Conservation (phyloP, 2,329 filamentous ascomycete genomes). For the Passalora sequoiae region DNA sequence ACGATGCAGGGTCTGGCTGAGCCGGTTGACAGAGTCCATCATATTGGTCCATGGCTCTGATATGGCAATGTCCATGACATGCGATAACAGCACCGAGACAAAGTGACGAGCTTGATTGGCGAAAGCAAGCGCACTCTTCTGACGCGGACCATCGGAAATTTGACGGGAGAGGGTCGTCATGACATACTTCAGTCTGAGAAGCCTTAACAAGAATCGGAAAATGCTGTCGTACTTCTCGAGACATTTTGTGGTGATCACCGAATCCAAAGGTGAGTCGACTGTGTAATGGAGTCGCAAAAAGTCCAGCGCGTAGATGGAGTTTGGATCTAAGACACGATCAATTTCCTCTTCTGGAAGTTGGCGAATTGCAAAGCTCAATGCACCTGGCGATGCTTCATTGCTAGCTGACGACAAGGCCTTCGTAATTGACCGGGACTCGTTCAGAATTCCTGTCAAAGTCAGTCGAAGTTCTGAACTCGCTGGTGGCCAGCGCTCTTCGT, state of each 20-base stretch:
- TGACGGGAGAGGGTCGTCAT: conserved; percentile 36
- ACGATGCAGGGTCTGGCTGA: conserved; percentile 55
- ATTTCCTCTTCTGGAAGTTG: conserved; percentile 74
- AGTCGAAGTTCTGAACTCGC: conserved; percentile 89
- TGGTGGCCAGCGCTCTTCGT: conserved; percentile 72
- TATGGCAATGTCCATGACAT: conserved; percentile 77
- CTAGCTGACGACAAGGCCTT: not conserved
- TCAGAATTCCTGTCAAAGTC: conserved; percentile 64
- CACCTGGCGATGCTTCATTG: conserved; percentile 36
- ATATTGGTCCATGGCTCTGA: conserved; percentile 68
- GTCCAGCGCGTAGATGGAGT: conserved; percentile 82
- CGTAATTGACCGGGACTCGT: conserved; percentile 3
- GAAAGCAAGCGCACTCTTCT: conserved; percentile 43
- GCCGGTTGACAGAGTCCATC: conserved; percentile 56
- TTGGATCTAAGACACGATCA: conserved; percentile 73
- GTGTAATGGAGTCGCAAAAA: conserved; percentile 85
- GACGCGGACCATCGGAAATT: conserved; percentile 9
- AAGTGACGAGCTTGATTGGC: conserved; percentile 76
- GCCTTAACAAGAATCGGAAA: conserved; percentile 72
- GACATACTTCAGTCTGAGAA: conserved; percentile 65
- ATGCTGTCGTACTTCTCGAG: conserved; percentile 78
- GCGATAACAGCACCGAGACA: conserved; percentile 63
- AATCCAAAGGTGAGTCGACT: conserved; percentile 63
- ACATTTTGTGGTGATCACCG: conserved; percentile 65
- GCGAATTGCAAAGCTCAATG: conserved; percentile 68